These are phyloP conservation scores for Phyllosticta citrichinensis DNA, from an alignment of 2,329 filamentous ascomycete species.

Conservation along the genomic window DNA sequence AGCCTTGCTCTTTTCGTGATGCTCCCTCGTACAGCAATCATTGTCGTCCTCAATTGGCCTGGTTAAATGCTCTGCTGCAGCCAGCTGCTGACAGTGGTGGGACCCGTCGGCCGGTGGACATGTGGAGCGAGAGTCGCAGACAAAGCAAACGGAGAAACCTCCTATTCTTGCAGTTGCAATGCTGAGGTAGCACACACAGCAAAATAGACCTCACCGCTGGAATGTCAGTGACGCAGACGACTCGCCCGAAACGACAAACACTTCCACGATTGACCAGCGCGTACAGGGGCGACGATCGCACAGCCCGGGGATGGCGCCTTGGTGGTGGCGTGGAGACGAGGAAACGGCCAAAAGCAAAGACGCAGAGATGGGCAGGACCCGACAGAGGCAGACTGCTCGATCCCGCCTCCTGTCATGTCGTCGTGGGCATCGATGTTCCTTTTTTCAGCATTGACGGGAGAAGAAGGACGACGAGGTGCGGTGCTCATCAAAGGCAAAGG, in stretches of 20 bases:
- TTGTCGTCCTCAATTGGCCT: background rate
- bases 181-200: background rate
- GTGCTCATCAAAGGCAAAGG: too few relatives aligned
- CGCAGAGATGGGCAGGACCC: background rate
- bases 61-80: background rate
- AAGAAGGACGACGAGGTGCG: too few relatives aligned
- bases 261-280: background rate
- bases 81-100: background rate
- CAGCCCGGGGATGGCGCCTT: background rate
- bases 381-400: background rate
- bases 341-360: background rate
- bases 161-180: background rate
- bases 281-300: background rate
- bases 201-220: background rate
- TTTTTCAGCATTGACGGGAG: too few relatives aligned
- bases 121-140: background rate
- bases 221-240: conserved; percentile 9
- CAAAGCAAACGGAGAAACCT: background rate
- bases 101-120: background rate
- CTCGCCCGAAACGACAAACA: conserved; percentile 6
- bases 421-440: too few relatives aligned
- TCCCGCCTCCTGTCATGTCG: background rate
- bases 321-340: background rate
- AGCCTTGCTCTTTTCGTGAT: background rate
- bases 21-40: background rate